Conservation (phyloP, 2,329 filamentous ascomycete genomes). For the Trichophyton simii region DNA sequence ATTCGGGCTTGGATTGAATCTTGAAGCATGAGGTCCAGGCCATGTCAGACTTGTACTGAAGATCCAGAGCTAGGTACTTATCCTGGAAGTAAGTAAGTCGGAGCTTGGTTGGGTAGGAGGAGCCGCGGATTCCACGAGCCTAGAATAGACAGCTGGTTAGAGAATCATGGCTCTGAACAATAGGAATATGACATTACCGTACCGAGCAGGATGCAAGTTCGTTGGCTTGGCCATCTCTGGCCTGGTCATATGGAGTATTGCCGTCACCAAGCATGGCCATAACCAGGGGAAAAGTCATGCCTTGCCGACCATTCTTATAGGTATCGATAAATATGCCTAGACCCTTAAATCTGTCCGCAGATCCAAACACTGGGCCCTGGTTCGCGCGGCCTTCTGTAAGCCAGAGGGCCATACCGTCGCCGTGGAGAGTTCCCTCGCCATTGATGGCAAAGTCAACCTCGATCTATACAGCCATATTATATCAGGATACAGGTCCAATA, state of each 20-base stretch:
- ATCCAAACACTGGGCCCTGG: slow-evolving; percentile 75
- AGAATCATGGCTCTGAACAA: too few relatives aligned
- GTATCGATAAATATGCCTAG: slow-evolving; percentile 94
- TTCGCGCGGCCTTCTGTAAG: slow-evolving; percentile 83
- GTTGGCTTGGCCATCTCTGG: slow-evolving; percentile 82
- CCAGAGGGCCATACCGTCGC: slow-evolving; percentile 97
- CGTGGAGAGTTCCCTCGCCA: slow-evolving; percentile 78
- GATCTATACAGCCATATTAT: slow-evolving; percentile 40
- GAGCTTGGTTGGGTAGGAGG: slow-evolving; percentile 67
- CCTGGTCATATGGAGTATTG: slow-evolving; percentile 77
- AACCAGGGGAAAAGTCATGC: slow-evolving; percentile 89
- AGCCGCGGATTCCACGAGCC: slow-evolving; percentile 75
- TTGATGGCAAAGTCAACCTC: slow-evolving; percentile 92
- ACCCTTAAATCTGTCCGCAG: slow-evolving; percentile 78
- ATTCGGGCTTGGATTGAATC: slow-evolving; percentile 44
- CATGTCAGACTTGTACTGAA: slow-evolving; percentile 85
- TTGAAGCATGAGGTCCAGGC: slow-evolving; percentile 88
- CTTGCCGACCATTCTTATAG: slow-evolving; percentile 98
- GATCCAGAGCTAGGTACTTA: slow-evolving; percentile 74
- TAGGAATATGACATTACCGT: slow-evolving; percentile 19
- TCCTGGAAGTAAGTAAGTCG: slow-evolving; percentile 94
- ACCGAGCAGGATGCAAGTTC: slow-evolving; percentile 88
- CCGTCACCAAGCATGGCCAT: slow-evolving; percentile 98
- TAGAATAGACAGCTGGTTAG: slow-evolving; percentile 17
- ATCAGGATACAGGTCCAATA: neutral